A percentile compares a stretch with the other conserved stretches of the same genome.
phyloP scores from a whole-genome alignment of 345 rosid species.

The Raphanus sativus region DNA sequence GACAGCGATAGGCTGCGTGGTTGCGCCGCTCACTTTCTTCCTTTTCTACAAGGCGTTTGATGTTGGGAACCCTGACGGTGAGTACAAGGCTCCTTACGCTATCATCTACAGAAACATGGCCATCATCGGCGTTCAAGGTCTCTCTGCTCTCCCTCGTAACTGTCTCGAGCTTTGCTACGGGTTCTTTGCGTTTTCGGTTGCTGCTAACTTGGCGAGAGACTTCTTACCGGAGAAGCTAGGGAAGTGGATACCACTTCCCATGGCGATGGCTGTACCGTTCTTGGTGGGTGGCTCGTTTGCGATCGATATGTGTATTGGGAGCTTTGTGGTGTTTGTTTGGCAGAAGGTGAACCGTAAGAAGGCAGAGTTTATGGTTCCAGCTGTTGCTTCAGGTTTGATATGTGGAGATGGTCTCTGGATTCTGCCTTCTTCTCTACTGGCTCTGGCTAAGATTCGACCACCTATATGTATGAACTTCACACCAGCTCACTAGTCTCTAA shows the following conservation, averaged over 20 bases:
- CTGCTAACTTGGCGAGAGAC: conserved; percentile 66
- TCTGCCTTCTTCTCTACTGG: conserved; percentile 77
- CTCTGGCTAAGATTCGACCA: conserved; percentile 65
- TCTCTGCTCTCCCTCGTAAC: conserved; percentile 83
- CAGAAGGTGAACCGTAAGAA: conserved; percentile 48
- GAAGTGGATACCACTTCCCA: conserved; percentile 85
- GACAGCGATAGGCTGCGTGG: conserved; percentile 79
- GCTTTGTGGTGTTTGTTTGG: conserved; percentile 61
- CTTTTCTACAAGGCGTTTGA: conserved; percentile 90
- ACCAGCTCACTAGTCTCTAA: conserved; percentile 25
- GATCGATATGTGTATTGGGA: conserved; percentile 78
- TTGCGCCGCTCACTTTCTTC: conserved; percentile 81
- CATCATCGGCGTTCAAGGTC: conserved; percentile 85
- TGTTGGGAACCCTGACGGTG: conserved; percentile 86
- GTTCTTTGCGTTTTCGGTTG: conserved; percentile 75
- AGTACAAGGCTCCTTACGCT: conserved; percentile 96
- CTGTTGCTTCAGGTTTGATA: conserved; percentile 87
- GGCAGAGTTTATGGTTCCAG: conserved; percentile 73
- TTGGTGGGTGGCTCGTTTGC: conserved; percentile 88
- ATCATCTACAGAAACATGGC: conserved; percentile 91
- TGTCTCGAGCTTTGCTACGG: conserved; percentile 86
- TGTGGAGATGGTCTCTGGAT: conserved; percentile 97
- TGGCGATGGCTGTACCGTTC: conserved; percentile 99
- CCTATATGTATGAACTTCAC: conserved; percentile 83
- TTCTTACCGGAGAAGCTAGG: conserved; percentile 47